A percentile compares a stretch with the other conserved stretches of the same genome.
Evolutionary conservation across 1,284 basidiomycete species (phyloP).

Genomic region (Cutaneotrichosporon spelunceum): DNA sequence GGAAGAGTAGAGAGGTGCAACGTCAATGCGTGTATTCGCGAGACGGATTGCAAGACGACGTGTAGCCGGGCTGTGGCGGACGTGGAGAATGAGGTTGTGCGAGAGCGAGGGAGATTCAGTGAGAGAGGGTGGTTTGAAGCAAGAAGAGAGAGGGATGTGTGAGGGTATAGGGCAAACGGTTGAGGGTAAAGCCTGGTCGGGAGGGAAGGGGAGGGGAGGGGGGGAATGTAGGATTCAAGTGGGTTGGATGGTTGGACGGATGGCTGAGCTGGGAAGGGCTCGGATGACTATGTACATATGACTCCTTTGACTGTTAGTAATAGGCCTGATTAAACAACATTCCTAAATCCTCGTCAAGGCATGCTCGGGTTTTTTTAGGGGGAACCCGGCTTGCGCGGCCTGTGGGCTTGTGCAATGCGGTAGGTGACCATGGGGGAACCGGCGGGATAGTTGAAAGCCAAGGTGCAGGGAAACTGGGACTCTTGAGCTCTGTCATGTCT

Average conservation of each 20-base stretch:
- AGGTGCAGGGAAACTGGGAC: not conserved
- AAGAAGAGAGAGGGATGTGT: not conserved
- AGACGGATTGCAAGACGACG: not conserved
- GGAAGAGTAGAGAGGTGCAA: not conserved
- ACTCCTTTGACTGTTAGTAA: no score
- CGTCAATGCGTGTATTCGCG: not conserved
- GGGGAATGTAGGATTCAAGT: not conserved
- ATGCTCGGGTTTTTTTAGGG: no score
- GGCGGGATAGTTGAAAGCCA: not conserved
- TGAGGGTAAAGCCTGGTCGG: not conserved
- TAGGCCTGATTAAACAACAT: no score
- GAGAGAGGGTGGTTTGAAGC: not conserved
- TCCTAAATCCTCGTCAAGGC: no score
- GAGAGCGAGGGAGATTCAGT: not conserved
- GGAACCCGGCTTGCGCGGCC: no score
- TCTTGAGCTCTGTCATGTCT: not conserved
- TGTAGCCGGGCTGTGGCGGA: not conserved
- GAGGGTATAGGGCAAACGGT: not conserved
- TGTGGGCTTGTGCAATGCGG: no score
- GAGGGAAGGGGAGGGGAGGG: not conserved
- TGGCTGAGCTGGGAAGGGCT: no score
- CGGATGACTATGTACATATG: no score
- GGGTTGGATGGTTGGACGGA: not conserved
- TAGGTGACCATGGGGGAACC: not conserved
- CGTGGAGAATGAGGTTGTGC: not conserved